phyloP scores from a whole-genome alignment of 1,284 basidiomycete species.

The Cutaneotrichosporon cavernicola region DNA sequence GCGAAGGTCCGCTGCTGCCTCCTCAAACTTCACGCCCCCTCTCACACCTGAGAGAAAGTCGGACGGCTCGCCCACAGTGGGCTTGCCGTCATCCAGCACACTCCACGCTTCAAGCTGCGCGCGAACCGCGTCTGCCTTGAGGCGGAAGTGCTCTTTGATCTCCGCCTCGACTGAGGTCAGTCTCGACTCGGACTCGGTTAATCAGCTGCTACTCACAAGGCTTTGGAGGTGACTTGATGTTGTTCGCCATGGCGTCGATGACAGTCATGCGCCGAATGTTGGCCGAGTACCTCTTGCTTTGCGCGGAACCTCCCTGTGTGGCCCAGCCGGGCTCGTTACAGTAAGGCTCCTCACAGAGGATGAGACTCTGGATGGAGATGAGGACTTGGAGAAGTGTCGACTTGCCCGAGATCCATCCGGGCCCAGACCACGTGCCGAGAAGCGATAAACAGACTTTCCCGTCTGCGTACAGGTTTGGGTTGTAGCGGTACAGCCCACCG shows the following conservation, averaged over 20 bases:
- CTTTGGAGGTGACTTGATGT: conserved; percentile 69
- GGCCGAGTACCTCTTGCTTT: conserved; percentile 57
- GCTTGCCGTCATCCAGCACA: conserved; percentile 33
- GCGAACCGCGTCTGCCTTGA: conserved; percentile 70
- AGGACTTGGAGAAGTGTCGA: conserved; percentile 75
- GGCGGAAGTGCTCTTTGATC: conserved; percentile 81
- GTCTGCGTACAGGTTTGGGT: conserved; percentile 80
- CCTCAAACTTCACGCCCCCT: conserved; percentile 22
- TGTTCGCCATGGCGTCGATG: conserved; percentile 70
- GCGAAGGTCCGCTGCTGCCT: conserved; percentile 26
- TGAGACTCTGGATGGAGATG: conserved; percentile 92
- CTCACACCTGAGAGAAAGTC: neutral
- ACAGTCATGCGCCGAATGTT: conserved; percentile 87
- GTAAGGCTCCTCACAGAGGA: conserved; percentile 83
- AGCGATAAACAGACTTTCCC: conserved; percentile 83
- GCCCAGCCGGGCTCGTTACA: conserved; percentile 88
- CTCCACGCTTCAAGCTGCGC: conserved; percentile 70
- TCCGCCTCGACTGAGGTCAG: conserved; percentile 72
- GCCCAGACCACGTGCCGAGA: conserved; percentile 84
- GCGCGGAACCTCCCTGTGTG: conserved; percentile 61
- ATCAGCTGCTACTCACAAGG: conserved; percentile 37
- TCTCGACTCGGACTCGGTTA: neutral
- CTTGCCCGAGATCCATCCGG: conserved; percentile 81
- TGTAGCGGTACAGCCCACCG: conserved; percentile 82
- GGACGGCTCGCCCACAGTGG: conserved; percentile 11